These are phyloP conservation scores for Larix sibirica DNA, from an alignment of 83 land plant species.

Conservation along the genomic window DNA sequence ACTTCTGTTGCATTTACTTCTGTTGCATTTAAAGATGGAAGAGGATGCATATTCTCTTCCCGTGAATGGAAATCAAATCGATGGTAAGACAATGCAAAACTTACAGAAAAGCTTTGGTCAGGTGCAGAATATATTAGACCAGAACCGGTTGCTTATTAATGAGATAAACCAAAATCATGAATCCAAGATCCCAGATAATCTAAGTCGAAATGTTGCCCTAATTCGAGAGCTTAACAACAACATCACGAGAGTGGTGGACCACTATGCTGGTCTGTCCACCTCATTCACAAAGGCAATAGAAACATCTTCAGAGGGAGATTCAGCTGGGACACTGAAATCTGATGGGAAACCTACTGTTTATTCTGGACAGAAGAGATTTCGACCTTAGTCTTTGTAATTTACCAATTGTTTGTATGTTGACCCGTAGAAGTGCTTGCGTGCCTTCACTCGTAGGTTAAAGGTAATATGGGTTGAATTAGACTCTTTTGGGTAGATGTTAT, in stretches of 20 bases:
- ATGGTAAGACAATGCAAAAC: constrained; percentile 61
- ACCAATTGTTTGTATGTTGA: too few relatives aligned
- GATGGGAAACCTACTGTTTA: constrained; percentile 24
- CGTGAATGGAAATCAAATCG: constrained; percentile 49
- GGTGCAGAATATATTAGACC: constrained; percentile 79
- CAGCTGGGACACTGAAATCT: constrained; percentile 37
- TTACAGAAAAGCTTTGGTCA: constrained; percentile 74
- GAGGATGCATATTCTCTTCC: constrained; percentile 34
- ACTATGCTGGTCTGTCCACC: constrained; percentile 65
- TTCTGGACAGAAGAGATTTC: constrained; percentile 33
- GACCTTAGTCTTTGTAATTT: constrained; percentile 17
- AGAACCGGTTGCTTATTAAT: constrained; percentile 76
- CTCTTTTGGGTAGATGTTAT: too few relatives aligned
- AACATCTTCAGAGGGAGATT: constrained; percentile 63
- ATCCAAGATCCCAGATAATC: constrained; percentile 71
- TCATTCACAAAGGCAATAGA: constrained; percentile 55
- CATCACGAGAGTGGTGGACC: constrained; percentile 71
- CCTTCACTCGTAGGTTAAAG: too few relatives aligned
- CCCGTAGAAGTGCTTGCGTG: too few relatives aligned
- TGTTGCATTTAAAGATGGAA: constrained; percentile 22
- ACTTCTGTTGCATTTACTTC: not conserved
- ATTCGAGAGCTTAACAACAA: constrained; percentile 84
- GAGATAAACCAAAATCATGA: constrained; percentile 92
- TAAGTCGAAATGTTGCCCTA: constrained; percentile 66
- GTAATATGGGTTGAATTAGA: too few relatives aligned